Evolutionary conservation across 352 stramenopile genomes (phyloP).

Genomic region (Phytophthora pini): DNA sequence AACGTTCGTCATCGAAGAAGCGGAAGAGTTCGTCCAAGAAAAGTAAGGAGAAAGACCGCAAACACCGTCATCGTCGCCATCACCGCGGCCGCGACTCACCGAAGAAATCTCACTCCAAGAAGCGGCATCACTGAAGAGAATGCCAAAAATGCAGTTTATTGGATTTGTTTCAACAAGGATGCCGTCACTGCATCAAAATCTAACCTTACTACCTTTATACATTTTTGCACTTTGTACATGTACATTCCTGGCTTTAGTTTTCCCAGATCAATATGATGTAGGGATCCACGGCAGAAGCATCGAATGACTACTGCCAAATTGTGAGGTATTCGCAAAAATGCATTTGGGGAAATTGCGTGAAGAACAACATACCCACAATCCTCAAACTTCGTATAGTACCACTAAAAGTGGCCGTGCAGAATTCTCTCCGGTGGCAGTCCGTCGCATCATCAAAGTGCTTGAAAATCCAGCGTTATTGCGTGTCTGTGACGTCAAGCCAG

Average conservation of each 20-base stretch:
- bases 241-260: neutral
- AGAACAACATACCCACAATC: neutral
- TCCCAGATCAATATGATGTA: slow-evolving; percentile 3
- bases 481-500: neutral
- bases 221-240: slow-evolving; percentile 7
- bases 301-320: neutral
- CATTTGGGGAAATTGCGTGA: neutral
- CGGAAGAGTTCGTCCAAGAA: slow-evolving; percentile 39
- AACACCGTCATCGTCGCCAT: slow-evolving; percentile 38
- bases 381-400: neutral
- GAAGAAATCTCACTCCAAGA: slow-evolving; percentile 34
- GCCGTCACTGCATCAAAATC: slow-evolving; percentile 7
- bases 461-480: neutral
- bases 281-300: neutral
- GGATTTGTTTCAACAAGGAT: slow-evolving; percentile 3
- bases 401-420: slow-evolving; percentile 1
- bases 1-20: slow-evolving; percentile 37
- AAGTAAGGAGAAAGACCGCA: slow-evolving; percentile 55
- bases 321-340: neutral
- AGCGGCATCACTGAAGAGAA: slow-evolving; percentile 26
- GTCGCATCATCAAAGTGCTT: neutral
- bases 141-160: slow-evolving; percentile 8
- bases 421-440: neutral
- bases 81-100: slow-evolving; percentile 31
- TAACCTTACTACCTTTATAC: slow-evolving; percentile 16